phyloP scores from a whole-genome alignment of 768 basidiomycete species.

The Pulveroboletus ravenelii region DNA sequence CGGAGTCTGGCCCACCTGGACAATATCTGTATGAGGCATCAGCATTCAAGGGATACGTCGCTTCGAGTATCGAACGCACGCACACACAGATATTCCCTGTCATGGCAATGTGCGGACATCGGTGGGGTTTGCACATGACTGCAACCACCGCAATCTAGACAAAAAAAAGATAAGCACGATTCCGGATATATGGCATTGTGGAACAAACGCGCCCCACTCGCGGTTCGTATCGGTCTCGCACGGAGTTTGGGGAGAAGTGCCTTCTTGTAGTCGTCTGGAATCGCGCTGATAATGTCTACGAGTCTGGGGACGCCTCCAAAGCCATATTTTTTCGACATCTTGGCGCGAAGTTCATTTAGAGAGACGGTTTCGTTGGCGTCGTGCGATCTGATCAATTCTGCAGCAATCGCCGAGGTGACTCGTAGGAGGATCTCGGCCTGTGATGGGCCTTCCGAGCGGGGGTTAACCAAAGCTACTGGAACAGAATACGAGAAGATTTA shows the following conservation, averaged over 20 bases:
- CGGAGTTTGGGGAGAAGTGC: slow-evolving; percentile 83
- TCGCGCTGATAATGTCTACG: slow-evolving; percentile 97
- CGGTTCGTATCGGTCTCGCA: slow-evolving; percentile 93
- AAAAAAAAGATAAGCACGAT: background rate
- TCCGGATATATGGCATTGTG: background rate
- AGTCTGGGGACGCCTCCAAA: slow-evolving; percentile 86
- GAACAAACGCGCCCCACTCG: slow-evolving; percentile 71
- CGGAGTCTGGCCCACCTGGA: slow-evolving; percentile 97
- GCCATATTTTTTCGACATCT: slow-evolving; percentile 85
- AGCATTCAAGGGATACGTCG: slow-evolving; percentile 2
- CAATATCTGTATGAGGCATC: slow-evolving; percentile 62
- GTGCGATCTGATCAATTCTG: slow-evolving; percentile 87
- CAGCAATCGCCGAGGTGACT: slow-evolving; percentile 91
- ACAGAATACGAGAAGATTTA: background rate
- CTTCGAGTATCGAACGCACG: slow-evolving; percentile 23
- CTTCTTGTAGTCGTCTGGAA: slow-evolving; percentile 96
- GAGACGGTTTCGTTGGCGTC: slow-evolving; percentile 74
- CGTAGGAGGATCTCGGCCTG: slow-evolving; percentile 89
- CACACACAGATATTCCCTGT: slow-evolving; percentile 99
- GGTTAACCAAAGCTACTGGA: background rate
- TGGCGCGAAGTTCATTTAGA: slow-evolving; percentile 81
- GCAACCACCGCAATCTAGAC: slow-evolving; percentile 93
- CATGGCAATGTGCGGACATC: slow-evolving; percentile 99
- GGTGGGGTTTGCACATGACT: slow-evolving; percentile 99
- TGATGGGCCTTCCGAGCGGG: slow-evolving; percentile 54